Conservation (phyloP, 164 flowering plant genomes). For the Cinnamomum micranthum region DNA sequence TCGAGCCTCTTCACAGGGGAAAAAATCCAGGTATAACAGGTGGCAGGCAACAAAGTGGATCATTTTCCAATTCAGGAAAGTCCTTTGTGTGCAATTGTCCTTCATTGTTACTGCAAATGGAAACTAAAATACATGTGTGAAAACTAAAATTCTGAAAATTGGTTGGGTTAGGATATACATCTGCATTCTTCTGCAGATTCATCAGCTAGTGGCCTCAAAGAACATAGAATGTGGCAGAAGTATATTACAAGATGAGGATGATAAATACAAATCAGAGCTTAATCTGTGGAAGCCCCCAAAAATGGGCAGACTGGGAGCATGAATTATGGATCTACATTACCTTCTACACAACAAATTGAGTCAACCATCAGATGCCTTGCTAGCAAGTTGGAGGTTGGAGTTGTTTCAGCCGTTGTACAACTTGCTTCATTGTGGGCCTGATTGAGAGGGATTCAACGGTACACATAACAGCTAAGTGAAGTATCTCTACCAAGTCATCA, state of each 20-base stretch:
- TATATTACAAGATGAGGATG: slow-evolving; percentile 40
- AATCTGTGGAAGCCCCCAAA: slow-evolving; percentile 24
- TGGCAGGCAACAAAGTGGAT: background rate
- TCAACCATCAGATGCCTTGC: slow-evolving; percentile 25
- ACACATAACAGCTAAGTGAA: slow-evolving; percentile 83
- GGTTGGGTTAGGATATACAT: slow-evolving; percentile 10
- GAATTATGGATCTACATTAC: slow-evolving; percentile 12
- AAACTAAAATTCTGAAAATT: slow-evolving; percentile 3
- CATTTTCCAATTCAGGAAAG: background rate
- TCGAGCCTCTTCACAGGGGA: too few species aligned
- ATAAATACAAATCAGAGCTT: slow-evolving; percentile 33
- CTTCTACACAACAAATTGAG: slow-evolving; percentile 32
- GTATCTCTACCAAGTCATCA: slow-evolving; percentile 71
- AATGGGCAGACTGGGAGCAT: slow-evolving; percentile 18
- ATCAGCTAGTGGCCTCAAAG: slow-evolving; percentile 25
- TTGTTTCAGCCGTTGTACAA: slow-evolving; percentile 72
- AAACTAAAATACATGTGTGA: slow-evolving; percentile 6
- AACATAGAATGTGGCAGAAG: slow-evolving; percentile 29
- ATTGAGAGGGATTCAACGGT: slow-evolving; percentile 81
- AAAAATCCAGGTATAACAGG: too few species aligned
- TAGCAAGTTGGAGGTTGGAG: slow-evolving; percentile 76
- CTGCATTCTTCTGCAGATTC: slow-evolving; percentile 58
- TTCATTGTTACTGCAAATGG: slow-evolving; percentile 8
- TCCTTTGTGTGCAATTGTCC: background rate
- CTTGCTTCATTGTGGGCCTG: slow-evolving; percentile 91